These are phyloP conservation scores for Parascedosporium putredinis DNA, from an alignment of 2,329 filamentous ascomycete species.

Conservation along the genomic window DNA sequence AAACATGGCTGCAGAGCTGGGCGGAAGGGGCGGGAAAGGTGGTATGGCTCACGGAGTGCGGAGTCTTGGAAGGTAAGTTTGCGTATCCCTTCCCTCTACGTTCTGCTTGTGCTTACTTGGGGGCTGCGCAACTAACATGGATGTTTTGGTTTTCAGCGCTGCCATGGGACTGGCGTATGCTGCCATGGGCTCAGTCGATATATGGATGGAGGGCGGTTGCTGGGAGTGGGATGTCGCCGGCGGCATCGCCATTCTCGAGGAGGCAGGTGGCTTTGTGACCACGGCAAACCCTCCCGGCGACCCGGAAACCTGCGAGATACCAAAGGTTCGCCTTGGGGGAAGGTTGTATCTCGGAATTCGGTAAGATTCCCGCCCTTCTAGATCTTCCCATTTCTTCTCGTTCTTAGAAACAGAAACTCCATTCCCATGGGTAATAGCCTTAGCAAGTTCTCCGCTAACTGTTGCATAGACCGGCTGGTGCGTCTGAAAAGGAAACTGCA, in stretches of 20 bases:
- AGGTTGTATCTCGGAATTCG: constrained; percentile 61
- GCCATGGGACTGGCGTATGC: constrained; percentile 66
- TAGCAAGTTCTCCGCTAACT: not conserved
- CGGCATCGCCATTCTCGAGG: constrained; percentile 60
- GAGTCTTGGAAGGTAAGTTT: constrained; percentile 53
- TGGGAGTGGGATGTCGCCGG: constrained; percentile 78
- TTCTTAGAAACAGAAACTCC: too few species aligned
- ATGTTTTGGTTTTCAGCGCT: too few species aligned
- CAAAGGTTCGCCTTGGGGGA: constrained; percentile 52
- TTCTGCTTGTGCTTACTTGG: not conserved
- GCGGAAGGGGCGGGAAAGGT: constrained; percentile 52
- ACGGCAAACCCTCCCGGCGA: constrained; percentile 61
- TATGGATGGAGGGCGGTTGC: constrained; percentile 71
- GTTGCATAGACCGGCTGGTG: constrained; percentile 48
- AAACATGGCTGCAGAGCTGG: constrained; percentile 58
- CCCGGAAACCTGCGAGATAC: constrained; percentile 41
- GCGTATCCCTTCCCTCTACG: constrained; percentile 48
- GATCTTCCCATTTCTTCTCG: not conserved
- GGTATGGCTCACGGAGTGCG: constrained; percentile 54
- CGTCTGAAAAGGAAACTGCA: constrained; percentile 49
- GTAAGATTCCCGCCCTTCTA: too few species aligned
- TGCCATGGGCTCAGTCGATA: constrained; percentile 66
- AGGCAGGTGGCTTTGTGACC: constrained; percentile 65
- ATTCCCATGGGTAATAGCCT: too few species aligned
- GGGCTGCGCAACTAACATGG: too few species aligned